Conservation (phyloP, 208 protist species). For the Trypanosoma lewisi region DNA sequence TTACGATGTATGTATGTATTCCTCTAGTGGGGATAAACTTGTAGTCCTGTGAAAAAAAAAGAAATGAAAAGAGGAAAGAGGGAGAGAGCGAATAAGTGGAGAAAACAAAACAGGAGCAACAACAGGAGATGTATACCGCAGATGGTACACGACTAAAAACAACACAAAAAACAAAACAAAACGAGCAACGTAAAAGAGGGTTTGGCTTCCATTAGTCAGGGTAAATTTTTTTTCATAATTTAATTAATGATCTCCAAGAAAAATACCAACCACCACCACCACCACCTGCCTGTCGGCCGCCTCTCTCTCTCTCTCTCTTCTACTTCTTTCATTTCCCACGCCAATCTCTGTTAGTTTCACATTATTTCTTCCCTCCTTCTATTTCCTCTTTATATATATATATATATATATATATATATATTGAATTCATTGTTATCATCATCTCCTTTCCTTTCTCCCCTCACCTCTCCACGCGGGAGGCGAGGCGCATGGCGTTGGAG, state of each 20-base stretch:
- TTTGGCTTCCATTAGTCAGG: neutral
- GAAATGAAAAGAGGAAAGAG: no score
- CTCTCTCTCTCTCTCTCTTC: constrained; percentile 3
- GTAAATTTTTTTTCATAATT: neutral
- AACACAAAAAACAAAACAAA: no score
- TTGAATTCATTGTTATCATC: no score
- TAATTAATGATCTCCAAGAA: neutral
- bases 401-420: no score
- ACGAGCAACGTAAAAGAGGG: no score
- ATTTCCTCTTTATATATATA: neutral
- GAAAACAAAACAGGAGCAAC: no score
- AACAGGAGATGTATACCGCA: no score
- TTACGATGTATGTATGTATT: no score
- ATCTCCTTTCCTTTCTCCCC: neutral
- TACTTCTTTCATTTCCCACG: neutral
- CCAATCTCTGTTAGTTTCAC: neutral
- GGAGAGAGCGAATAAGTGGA: no score
- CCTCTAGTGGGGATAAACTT: neutral
- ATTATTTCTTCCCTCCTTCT: neutral
- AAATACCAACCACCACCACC: neutral
- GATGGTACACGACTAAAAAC: no score
- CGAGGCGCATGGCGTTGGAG: constrained; percentile 66
- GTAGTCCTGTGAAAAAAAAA: constrained; percentile 19
- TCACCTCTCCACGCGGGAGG: constrained; percentile 5
- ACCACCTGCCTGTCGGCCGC: neutral